Base-by-base conservation (phyloP, 768 basidiomycete genomes). In the Coprinopsis cinerea region DNA sequence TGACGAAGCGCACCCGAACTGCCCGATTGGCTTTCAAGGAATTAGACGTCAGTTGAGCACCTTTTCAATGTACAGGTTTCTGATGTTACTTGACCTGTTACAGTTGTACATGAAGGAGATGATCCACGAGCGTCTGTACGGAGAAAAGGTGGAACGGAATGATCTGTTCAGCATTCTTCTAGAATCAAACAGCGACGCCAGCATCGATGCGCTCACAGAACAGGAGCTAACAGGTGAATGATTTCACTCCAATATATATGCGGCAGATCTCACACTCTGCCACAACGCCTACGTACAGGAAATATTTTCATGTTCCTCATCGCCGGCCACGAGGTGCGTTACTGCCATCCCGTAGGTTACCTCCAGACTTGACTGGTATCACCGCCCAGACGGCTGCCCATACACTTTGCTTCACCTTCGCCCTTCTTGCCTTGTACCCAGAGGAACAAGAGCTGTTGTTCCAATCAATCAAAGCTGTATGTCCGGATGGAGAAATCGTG, bases 131-230 rank as follows among this genome's bases (percentile, higher is more conserved):
- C 72, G 78, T 2, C 65, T 67, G 37, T 46, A 44, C 2, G 59
- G 65, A 4, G 65, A 62, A n/a, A 32, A 45, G 46, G 69, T 70
- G 47, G 68, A 70, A 51, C 68, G 69, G 28, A 59, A 75, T 47
- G 80, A 83, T 60, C 62, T 82, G 14, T 76, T 83, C 56, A 75
- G 65, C 55, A 75, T 69, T 55, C 65, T 82, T 18, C 61, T 82
- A 28, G 69, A 70, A 52, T 76, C 77, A 5, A 81, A 75, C 57
- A 69, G 5, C n/a, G 48, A 64, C 65, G 18, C 44, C 59, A 15
- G 64, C 62, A 15, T 56, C 57, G n/a, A 53, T n/a, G 66, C 63
- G 52, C 55, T 77, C 41, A 66, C 64, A 5, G 75, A 78, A 37
- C 60, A 57, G 15, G 78, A 79, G 54, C 59, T 80, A 3, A 66